Conservation (phyloP, 1,284 basidiomycete genomes). For the Wolfiporia cocos region DNA sequence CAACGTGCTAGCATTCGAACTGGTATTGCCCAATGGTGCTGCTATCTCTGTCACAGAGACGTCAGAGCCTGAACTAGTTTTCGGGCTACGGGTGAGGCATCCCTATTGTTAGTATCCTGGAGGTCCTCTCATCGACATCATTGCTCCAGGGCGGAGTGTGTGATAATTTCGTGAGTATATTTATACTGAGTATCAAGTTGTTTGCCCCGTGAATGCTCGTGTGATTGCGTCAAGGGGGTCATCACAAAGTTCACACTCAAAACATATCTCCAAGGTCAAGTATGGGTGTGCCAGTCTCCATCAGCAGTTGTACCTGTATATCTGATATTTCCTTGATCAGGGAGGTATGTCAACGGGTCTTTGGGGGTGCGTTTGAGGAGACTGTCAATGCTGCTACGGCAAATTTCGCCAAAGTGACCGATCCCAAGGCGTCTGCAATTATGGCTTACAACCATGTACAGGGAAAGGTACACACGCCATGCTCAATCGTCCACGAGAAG, state of each 20-base stretch:
- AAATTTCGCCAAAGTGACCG: slow-evolving; percentile 42
- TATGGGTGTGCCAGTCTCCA: slow-evolving; percentile 43
- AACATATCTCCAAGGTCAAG: slow-evolving; percentile 44
- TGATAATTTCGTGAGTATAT: no score
- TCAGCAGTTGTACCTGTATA: background rate
- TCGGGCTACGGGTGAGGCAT: slow-evolving; percentile 30
- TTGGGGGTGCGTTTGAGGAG: slow-evolving; percentile 6
- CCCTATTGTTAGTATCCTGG: no score
- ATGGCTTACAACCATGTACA: slow-evolving; percentile 42
- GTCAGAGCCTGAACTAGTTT: slow-evolving; percentile 30
- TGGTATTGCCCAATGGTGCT: slow-evolving; percentile 37
- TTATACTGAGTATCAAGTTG: no score
- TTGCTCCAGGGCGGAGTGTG: no score
- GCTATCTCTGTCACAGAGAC: slow-evolving; percentile 21
- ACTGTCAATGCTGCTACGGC: slow-evolving; percentile 39
- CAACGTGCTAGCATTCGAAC: slow-evolving; percentile 30
- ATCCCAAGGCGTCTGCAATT: slow-evolving; percentile 56
- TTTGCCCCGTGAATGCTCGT: no score
- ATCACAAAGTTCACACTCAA: slow-evolving; percentile 53
- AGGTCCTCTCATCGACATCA: no score
- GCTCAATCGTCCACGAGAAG: background rate
- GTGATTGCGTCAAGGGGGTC: slow-evolving; percentile 49
- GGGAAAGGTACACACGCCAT: slow-evolving; percentile 28
- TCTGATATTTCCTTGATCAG: no score
- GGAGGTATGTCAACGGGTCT: no score